Evolutionary conservation across 192 early-diverging fungal species (phyloP), one percentile per base, ranked within the genome.

Genomic region (Jimgerdemannia lactiflua): DNA sequence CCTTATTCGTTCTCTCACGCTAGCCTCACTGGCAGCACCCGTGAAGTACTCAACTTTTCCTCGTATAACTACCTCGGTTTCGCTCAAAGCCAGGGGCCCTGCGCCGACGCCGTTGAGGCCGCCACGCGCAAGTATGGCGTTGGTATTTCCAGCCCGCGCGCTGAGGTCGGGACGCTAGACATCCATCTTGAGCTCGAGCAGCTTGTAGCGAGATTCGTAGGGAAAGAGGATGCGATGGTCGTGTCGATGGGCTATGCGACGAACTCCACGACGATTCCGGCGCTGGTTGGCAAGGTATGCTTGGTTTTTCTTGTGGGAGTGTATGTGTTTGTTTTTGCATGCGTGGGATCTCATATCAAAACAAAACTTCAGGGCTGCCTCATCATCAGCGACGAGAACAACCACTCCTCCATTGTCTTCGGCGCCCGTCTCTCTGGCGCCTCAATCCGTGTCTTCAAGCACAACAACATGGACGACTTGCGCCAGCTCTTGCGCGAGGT

Each of bases 61-160:
- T 96, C 94, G 17, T 97, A 97, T 86, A 97, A 97, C 79, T 97
- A 97, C 78, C 88, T 97, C 71, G 95, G 95, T 4, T 97, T 97
- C 87, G 95, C 93, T 43, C 94, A 96, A 84, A 90, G 81, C 77
- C 83, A 92, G 69, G 95, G 95, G 9, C 94, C 94, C 3, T 97
- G 95, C 77, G 93, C 95, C 0, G 94, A 96, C 77, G 88, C 89
- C 70, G 95, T 96, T 2, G 92, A 96, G 80, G 80, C 82, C 64
- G 81, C 87, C 2, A 87, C 95, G 64, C 67, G 72, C 0, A 85
- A 86, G 74, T 82, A 84, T 72, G 95, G 95, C 40, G 78, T 95
- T 43, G 79, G 85, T 7, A 85, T 84, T 41, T 84, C 78, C 65
- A 89, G 89, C 70, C 66, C 91, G 40, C 86, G 93, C 8, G 71